Conservation (phyloP, 768 basidiomycete genomes). For the Suillus brevipes region DNA sequence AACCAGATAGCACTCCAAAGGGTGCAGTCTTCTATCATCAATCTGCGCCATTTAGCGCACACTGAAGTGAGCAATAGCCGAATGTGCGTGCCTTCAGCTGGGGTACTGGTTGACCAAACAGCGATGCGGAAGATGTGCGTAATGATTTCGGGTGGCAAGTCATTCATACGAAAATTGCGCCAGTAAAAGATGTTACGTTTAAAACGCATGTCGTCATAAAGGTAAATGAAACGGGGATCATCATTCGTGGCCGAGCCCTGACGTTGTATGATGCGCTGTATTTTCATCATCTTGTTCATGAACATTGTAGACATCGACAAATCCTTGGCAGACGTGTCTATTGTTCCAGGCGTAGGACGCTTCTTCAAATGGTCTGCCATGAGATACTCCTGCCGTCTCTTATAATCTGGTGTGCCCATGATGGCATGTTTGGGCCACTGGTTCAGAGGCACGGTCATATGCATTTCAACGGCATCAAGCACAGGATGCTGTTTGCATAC, state of each 20-base stretch:
- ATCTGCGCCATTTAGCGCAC: conserved; percentile 54
- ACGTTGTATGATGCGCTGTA: not conserved
- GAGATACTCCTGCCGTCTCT: conserved; percentile 4
- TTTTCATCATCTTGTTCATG: not conserved
- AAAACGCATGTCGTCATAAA: conserved; percentile 14
- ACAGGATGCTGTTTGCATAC: not conserved
- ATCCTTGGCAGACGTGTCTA: conserved; percentile 3
- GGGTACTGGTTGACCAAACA: conserved; percentile 49
- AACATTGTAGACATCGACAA: not conserved
- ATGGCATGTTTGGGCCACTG: conserved; percentile 1
- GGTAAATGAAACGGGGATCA: conserved; percentile 2
- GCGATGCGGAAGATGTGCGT: conserved; percentile 62
- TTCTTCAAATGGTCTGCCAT: conserved; percentile 2
- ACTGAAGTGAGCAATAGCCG: conserved; percentile 59
- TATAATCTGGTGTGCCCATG: conserved; percentile 2
- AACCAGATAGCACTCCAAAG: conserved; percentile 72
- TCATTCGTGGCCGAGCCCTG: not conserved
- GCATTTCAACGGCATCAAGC: conserved; percentile 4
- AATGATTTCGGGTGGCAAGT: conserved; percentile 67
- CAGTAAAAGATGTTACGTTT: conserved; percentile 32
- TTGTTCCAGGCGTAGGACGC: not conserved
- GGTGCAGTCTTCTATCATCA: conserved; percentile 48
- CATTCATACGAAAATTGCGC: conserved; percentile 55
- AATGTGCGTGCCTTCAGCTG: conserved; percentile 33
- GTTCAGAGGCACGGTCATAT: not conserved